These are phyloP conservation scores for Kregervanrija pseudodelftensis DNA, from an alignment of 805 yeast species.

Conservation along the genomic window DNA sequence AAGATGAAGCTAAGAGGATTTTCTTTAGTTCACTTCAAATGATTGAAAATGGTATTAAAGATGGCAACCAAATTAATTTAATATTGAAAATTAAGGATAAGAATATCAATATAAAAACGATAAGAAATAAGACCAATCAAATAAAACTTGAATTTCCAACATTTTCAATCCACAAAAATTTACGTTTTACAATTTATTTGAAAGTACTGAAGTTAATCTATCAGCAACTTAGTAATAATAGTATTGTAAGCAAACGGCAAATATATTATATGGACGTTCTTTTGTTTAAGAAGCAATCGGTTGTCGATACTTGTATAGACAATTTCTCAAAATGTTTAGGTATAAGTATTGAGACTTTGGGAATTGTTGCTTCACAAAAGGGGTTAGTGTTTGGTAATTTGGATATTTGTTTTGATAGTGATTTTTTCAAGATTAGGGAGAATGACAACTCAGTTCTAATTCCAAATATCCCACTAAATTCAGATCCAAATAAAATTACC, in stretches of 20 bases:
- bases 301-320: constrained; percentile 34
- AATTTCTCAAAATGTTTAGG: constrained; percentile 32
- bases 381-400: constrained; percentile 44
- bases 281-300: constrained; percentile 39
- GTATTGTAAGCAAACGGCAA: constrained; percentile 43
- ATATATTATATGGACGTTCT: constrained; percentile 51
- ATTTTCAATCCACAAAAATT: constrained; percentile 9
- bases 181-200: constrained; percentile 18
- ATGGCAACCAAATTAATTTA: constrained; percentile 18
- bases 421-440: background rate
- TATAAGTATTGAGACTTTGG: constrained; percentile 31
- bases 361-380: constrained; percentile 47
- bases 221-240: constrained; percentile 6
- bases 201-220: constrained; percentile 15
- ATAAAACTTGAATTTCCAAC: constrained; percentile 14
- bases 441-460: constrained; percentile 21
- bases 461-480: constrained; percentile 30
- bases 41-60: constrained; percentile 22
- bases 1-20: background rate
- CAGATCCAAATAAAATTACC: constrained; percentile 12
- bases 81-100: constrained; percentile 9
- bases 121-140: constrained; percentile 4
- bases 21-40: constrained; percentile 8
- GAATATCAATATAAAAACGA: constrained; percentile 4
- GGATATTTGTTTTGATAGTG: constrained; percentile 10